These are phyloP conservation scores for Phytopythium montanum DNA, from an alignment of 352 stramenopile species.

Conservation along the genomic window DNA sequence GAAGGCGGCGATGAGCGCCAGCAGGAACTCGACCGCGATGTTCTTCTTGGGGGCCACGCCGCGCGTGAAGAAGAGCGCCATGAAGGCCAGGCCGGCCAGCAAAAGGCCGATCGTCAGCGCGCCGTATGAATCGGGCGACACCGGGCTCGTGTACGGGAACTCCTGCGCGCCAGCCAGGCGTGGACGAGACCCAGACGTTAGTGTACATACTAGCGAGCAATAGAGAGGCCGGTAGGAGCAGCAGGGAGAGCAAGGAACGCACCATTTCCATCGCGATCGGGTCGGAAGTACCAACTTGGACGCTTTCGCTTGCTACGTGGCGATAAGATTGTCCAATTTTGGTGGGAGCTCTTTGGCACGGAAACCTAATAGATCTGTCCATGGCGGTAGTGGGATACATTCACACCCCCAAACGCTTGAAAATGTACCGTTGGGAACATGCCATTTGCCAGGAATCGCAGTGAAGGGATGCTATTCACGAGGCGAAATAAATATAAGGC, in stretches of 20 bases:
- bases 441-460: not conserved
- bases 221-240: not conserved
- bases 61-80: slow-evolving; percentile 82
- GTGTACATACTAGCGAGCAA: not conserved
- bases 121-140: slow-evolving; percentile 70
- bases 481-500: slow-evolving; percentile 9
- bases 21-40: slow-evolving; percentile 54
- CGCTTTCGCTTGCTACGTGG: slow-evolving; percentile 9
- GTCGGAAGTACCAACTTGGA: too few relatives aligned
- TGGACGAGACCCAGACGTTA: not conserved
- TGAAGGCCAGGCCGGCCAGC: slow-evolving; percentile 69
- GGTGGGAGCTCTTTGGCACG: not conserved
- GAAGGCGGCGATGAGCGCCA: slow-evolving; percentile 63
- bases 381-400: not conserved
- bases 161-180: slow-evolving; percentile 34
- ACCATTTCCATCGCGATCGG: slow-evolving; percentile 40
- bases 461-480: not conserved
- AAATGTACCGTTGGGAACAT: not conserved
- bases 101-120: slow-evolving; percentile 51
- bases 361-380: slow-evolving; percentile 2
- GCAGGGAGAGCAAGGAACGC: slow-evolving; percentile 4
- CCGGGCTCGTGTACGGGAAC: slow-evolving; percentile 78
- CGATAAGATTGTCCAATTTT: slow-evolving; percentile 8
- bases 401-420: not conserved
- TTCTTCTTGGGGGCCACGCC: slow-evolving; percentile 79